Conservation (phyloP, 2,329 filamentous ascomycete species). For the Pseudocercospora vitis region DNA sequence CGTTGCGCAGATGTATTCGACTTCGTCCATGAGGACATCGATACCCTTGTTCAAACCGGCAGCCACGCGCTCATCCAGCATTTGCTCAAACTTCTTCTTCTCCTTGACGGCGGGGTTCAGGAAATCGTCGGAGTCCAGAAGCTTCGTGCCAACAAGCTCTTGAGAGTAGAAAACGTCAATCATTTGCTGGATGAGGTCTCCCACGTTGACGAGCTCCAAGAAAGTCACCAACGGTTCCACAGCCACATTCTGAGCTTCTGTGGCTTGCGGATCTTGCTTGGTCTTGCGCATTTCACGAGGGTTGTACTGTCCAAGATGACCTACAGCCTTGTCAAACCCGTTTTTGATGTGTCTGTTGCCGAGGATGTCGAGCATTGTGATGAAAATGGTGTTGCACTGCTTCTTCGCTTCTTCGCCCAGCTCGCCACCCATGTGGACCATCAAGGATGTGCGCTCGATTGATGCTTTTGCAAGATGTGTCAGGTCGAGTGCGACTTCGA, state of each 20-base stretch:
- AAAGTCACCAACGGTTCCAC: conserved; percentile 94
- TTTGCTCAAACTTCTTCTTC: conserved; percentile 98
- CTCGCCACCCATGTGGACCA: conserved; percentile 76
- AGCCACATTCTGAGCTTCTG: conserved; percentile 11
- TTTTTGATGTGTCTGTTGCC: conserved; percentile 83
- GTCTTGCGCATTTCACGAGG: conserved; percentile 74
- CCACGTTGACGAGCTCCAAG: conserved; percentile 95
- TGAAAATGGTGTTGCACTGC: conserved; percentile 88
- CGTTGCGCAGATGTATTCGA: conserved; percentile 90
- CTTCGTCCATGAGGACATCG: conserved; percentile 96
- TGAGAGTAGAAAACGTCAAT: conserved; percentile 98
- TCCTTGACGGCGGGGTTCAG: conserved; percentile 86
- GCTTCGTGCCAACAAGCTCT: conserved; percentile 77
- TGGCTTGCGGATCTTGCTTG: conserved; percentile 24
- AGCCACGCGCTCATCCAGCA: conserved; percentile 95
- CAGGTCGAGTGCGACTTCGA: conserved; percentile 86
- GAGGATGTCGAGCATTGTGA: conserved; percentile 77
- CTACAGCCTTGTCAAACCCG: conserved; percentile 92
- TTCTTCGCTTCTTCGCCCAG: conserved; percentile 75
- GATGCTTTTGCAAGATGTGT: conserved; percentile 87
- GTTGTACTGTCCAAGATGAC: conserved; percentile 87
- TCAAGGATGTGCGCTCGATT: conserved; percentile 79
- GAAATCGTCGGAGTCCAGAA: conserved; percentile 92
- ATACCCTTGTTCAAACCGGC: conserved; percentile 96
- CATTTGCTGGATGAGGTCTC: conserved; percentile 98